phyloP scores from a whole-genome alignment of 805 yeast species.

The Teunomyces lycoperdinae region DNA sequence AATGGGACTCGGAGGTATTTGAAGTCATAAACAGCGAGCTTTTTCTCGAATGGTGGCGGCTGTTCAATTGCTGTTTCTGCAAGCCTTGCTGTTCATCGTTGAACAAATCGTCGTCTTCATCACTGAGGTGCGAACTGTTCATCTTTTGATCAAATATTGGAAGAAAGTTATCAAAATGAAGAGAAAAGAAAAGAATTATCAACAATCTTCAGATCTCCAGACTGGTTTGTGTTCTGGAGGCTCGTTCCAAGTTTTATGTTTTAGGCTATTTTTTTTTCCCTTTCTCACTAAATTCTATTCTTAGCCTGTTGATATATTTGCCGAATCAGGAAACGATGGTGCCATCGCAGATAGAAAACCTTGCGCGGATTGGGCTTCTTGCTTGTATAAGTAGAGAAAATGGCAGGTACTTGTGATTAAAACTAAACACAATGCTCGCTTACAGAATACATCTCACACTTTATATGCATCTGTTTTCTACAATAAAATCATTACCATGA shows the following conservation, averaged over 20 bases:
- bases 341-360: too few relatives aligned
- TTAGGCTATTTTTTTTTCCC: not conserved
- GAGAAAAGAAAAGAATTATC: not conserved
- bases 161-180: not conserved
- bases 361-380: too few relatives aligned
- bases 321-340: conserved; percentile 6
- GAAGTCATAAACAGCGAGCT: conserved; percentile 8
- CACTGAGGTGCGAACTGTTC: not conserved
- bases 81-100: conserved; percentile 3
- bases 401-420: too few relatives aligned
- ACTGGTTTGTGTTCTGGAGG: not conserved
- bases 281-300: not conserved
- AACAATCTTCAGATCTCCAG: not conserved
- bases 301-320: conserved; percentile 7
- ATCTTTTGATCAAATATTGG: not conserved
- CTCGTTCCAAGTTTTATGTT: not conserved
- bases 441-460: too few relatives aligned
- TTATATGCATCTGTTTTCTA: too few relatives aligned
- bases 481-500: too few relatives aligned
- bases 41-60: conserved; percentile 6
- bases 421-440: too few relatives aligned
- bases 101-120: conserved; percentile 13
- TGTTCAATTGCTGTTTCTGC: conserved; percentile 1
- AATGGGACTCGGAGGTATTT: conserved; percentile 1
- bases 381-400: too few relatives aligned